Conservation (phyloP, 768 basidiomycete genomes). For the Mycena haematopus region DNA sequence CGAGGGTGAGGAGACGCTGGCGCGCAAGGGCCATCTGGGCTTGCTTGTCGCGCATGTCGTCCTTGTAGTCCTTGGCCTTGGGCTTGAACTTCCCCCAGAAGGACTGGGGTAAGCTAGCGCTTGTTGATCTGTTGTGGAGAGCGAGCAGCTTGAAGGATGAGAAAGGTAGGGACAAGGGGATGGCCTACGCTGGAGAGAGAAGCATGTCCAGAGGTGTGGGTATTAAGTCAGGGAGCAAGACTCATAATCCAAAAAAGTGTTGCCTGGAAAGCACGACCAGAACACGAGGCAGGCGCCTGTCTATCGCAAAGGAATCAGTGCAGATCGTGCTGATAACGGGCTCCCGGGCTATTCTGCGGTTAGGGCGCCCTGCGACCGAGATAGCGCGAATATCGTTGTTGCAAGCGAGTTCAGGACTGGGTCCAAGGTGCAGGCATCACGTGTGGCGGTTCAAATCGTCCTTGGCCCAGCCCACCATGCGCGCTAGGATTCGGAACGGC, state of each 20-base stretch:
- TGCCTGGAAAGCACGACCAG: conserved; percentile 46
- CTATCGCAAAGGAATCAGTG: conserved; percentile 14
- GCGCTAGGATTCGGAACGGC: neutral
- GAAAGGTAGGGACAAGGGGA: conserved; percentile 35
- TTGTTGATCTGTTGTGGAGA: conserved; percentile 63
- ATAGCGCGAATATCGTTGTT: neutral
- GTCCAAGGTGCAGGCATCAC: neutral
- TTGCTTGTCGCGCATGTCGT: conserved; percentile 62
- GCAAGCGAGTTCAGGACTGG: neutral
- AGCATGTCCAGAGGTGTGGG: conserved; percentile 59
- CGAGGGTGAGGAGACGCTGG: conserved; percentile 81
- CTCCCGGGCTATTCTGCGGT: neutral
- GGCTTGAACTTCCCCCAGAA: conserved; percentile 77
- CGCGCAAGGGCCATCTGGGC: conserved; percentile 73
- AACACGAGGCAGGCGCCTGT: conserved; percentile 62
- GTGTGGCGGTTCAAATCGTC: neutral
- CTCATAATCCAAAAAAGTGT: conserved; percentile 36
- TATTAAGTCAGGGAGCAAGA: conserved; percentile 32
- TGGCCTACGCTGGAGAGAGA: conserved; percentile 78
- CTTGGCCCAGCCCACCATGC: neutral
- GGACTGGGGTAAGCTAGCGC: conserved; percentile 59
- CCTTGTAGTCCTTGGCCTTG: conserved; percentile 78
- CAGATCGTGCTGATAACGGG: conserved; percentile 17
- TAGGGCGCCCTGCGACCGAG: too few species aligned
- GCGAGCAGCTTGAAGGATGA: conserved; percentile 43